Evolutionary conservation across 345 rosid species (phyloP).

Genomic region (Corchorus olitorius): DNA sequence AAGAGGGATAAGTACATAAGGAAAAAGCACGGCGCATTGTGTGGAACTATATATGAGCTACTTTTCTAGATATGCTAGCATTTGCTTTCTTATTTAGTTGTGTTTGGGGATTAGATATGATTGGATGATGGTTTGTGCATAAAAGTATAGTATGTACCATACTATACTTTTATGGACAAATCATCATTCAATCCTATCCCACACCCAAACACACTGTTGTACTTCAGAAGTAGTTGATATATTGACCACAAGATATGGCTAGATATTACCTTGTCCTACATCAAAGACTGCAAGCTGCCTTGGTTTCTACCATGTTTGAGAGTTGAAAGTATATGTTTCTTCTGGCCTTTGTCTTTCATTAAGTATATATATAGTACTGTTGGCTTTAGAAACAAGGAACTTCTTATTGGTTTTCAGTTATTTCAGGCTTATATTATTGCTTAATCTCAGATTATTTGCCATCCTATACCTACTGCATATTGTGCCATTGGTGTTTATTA

Average conservation of each 20-base stretch:
- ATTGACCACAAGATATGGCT: too few species aligned
- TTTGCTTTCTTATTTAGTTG: too few species aligned
- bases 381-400: background rate
- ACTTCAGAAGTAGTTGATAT: too few species aligned
- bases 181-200: too few species aligned
- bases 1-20: background rate
- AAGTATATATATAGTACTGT: background rate
- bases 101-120: too few species aligned
- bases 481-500: background rate
- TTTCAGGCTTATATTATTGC: background rate
- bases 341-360: background rate
- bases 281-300: background rate
- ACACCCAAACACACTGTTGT: too few species aligned
- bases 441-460: background rate
- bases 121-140: too few species aligned
- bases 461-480: background rate
- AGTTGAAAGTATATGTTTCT: background rate
- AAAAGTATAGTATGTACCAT: too few species aligned
- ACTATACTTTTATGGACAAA: too few species aligned
- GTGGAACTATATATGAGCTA: too few species aligned
- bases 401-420: background rate
- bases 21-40: background rate
- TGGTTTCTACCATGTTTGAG: background rate
- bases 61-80: too few species aligned
- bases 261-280: background rate